Base-by-base conservation (phyloP, 495 filamentous ascomycete genomes). In the Penicillium coprophilum region DNA sequence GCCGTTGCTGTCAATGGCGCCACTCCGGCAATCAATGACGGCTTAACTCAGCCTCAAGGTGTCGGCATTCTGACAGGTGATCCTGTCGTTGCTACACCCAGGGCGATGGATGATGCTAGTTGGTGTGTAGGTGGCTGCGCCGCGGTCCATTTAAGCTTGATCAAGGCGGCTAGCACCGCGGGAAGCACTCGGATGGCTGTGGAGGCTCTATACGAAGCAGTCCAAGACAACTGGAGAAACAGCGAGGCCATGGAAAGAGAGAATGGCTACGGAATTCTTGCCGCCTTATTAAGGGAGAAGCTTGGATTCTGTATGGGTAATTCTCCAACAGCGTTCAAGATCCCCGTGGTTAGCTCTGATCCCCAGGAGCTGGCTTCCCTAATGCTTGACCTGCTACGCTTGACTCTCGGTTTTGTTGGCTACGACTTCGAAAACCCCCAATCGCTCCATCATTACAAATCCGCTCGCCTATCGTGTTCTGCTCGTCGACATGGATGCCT, bases 231-330 rank as follows among this genome's bases (percentile, higher is more conserved):
- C 67, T 98, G 94, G 94, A 84, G 94, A 60, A 97, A 97, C 60
- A 97, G 95, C 63, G 94, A 98, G 71, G 92, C 93, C 46, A 96
- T 98, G 91, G 94, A 98, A 71, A 85, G 85, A 65, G 92, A 96
- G 53, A 96, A 92, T 63, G 94, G 92, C 11, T 98, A 96, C 67
- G 87, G 88, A 13, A 87, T 97, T n/a, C 76, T 97, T 31, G 89
- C 87, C 45, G 80, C 82, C 53, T 69, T 96, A 15, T 69, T 97
- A 10, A 84, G 89, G 23, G 84, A 87, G 27, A 96, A 96, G 67
- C 73, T 96, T 77, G 71, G 77, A 57, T 63, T 76, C 66, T 55
- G 72, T 55, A 24, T 71, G 68, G 56, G 63, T 46, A 60, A 53
- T 51, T 53, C 49, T 19, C 19, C 53, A 13, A 28, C 52, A 19